Evolutionary conservation across 768 basidiomycete genomes (phyloP), one percentile per base, ranked within the genome.

Genomic region (Phaeotremella skinneri): DNA sequence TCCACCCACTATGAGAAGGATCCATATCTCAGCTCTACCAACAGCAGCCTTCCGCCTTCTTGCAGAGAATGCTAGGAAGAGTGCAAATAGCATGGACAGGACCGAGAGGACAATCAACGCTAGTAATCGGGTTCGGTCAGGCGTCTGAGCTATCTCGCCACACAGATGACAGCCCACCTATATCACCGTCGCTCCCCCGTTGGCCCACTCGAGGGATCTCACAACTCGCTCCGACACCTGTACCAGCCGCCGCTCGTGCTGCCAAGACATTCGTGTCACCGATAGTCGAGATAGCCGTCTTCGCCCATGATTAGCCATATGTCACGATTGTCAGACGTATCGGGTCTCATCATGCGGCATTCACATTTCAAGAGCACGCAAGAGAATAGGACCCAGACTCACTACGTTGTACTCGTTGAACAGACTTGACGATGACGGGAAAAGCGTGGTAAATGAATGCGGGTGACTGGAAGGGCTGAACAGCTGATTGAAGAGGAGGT

Each of bases 401-500:
- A 68, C 67, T 2, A 68, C 52, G 56, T 63, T 56, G 27, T 64
- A 65, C 3, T 57, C 7, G 1, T 59, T 34, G 61, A 64, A 67
- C 53, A 72, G 64, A 11, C 56, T 51, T 42, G 62, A 69, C 2
- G 51, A 37, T 23, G 32, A 17, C 17, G 59, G 64, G 20, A 67
- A 66, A 25, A 58, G 59, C 25, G 54, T 56, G 31, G 58, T 58
- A 26, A 67, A 52, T 13, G 13, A 7, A 14, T 7, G 6, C 21
- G 43, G 23, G 7, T 45, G 11, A 7, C 20, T 21, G 13, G 54
- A 56, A 2, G 70, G 79, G 17, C 70, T 41, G 47, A 74, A 65
- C 21, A 91, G 86, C 81, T 94, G 91, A 59, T 84, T 83, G 79
- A 91, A 91, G 80, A 94, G 93, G 67, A 96, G 85, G 74, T 96